phyloP scores from a whole-genome alignment of 495 filamentous ascomycete genomes.

The Lineolata rhizophorae region DNA sequence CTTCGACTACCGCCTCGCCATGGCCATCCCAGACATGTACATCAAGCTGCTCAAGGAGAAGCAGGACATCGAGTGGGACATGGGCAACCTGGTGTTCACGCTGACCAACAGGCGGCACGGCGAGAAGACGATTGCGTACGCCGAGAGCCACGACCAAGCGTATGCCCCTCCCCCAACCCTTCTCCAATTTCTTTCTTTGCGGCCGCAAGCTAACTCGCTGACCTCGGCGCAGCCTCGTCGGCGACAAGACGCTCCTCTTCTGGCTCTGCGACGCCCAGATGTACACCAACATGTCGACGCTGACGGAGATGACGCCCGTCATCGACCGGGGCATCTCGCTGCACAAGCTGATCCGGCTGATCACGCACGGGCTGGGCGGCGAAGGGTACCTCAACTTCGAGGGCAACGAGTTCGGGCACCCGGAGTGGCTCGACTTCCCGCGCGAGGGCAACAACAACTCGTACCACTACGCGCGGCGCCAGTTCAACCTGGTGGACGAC shows the following conservation, averaged over 20 bases:
- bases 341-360: conserved; percentile 90
- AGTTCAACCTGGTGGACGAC: conserved; percentile 86
- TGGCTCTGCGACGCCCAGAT: conserved; percentile 95
- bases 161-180: conserved; percentile 25
- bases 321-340: conserved; percentile 81
- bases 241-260: conserved; percentile 90
- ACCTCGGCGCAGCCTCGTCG: conserved; percentile 47
- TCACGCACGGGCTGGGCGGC: conserved; percentile 86
- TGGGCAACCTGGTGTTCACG: conserved; percentile 62
- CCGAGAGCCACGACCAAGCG: conserved; percentile 96
- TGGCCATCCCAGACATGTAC: conserved; percentile 97
- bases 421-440: conserved; percentile 98
- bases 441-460: conserved; percentile 85
- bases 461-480: conserved; percentile 90
- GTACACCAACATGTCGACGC: conserved; percentile 89
- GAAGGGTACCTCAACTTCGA: conserved; percentile 98
- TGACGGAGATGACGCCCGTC: conserved; percentile 64
- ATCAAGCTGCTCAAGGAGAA: conserved; percentile 96
- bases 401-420: conserved; percentile 96
- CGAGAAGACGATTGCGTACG: conserved; percentile 97
- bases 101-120: conserved; percentile 84
- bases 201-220: too few relatives aligned
- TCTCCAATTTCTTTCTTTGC: conserved; percentile 18
- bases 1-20: conserved; percentile 92
- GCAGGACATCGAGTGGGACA: conserved; percentile 81